A percentile compares a stretch with the other conserved stretches of the same genome.
Conservation (phyloP, 2,329 filamentous ascomycete species). For the Tolypocladium guangdongense region DNA sequence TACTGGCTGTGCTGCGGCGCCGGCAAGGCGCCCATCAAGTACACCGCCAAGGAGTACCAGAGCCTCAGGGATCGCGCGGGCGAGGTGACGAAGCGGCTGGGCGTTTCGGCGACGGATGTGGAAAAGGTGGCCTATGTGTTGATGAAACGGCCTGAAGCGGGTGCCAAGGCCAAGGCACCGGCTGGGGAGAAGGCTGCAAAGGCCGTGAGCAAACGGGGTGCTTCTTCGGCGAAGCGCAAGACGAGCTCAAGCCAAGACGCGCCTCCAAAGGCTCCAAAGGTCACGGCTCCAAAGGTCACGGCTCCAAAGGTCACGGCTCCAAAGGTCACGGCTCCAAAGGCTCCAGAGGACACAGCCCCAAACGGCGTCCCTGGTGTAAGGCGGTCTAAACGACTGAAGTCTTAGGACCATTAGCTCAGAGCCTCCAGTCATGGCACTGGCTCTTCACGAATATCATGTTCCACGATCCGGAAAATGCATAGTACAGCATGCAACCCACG, state of each 20-base stretch:
- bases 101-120: conserved; percentile 47
- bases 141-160: conserved; percentile 30
- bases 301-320: no score
- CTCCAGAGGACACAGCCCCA: background rate
- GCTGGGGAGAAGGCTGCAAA: background rate
- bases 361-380: background rate
- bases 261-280: background rate
- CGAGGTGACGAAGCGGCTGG: conserved; percentile 35
- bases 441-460: background rate
- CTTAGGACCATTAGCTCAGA: background rate
- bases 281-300: background rate
- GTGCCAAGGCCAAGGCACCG: background rate
- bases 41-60: conserved; percentile 58
- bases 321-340: no score
- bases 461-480: background rate
- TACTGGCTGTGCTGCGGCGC: conserved; percentile 56
- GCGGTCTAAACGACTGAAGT: conserved; percentile 7
- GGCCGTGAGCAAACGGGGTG: background rate
- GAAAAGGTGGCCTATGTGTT: conserved; percentile 64
- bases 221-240: conserved; percentile 11
- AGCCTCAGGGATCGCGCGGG: conserved; percentile 35
- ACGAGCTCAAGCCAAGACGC: conserved; percentile 7
- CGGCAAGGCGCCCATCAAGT: conserved; percentile 47
- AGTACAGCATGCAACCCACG: background rate
- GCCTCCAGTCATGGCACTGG: background rate